A percentile compares a stretch with the other conserved stretches of the same genome.
Conservation (phyloP, 2,329 filamentous ascomycete genomes). For the Keithomyces neogunnii region DNA sequence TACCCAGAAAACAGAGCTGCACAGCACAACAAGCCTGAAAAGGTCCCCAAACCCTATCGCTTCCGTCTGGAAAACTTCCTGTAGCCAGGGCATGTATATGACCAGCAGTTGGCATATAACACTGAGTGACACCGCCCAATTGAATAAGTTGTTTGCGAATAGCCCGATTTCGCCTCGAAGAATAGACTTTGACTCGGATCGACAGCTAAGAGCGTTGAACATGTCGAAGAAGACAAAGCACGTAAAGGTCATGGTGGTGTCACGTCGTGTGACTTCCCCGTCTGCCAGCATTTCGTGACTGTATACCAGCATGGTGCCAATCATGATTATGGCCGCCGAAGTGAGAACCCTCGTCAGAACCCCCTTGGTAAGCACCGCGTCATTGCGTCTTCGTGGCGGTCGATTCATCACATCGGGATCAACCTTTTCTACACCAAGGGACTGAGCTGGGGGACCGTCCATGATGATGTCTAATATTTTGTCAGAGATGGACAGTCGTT, state of each 20-base stretch:
- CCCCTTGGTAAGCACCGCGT: conserved; percentile 79
- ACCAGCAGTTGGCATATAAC: conserved; percentile 81
- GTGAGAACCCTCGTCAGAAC: conserved; percentile 80
- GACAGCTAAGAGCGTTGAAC: conserved; percentile 95
- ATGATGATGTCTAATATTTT: conserved; percentile 78
- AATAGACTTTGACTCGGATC: conserved; percentile 83
- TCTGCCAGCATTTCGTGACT: conserved; percentile 82
- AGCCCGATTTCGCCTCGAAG: conserved; percentile 77
- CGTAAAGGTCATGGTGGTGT: conserved; percentile 99
- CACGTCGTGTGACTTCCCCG: conserved; percentile 76
- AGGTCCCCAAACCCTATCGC: conserved; percentile 68
- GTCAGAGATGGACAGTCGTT: not conserved
- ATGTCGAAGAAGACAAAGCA: conserved; percentile 99
- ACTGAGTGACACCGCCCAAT: conserved; percentile 84
- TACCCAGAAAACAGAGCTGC: conserved; percentile 90
- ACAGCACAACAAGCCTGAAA: conserved; percentile 60
- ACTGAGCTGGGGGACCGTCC: conserved; percentile 97
- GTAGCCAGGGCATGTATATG: conserved; percentile 89
- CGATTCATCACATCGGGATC: conserved; percentile 91
- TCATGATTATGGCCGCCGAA: conserved; percentile 82
- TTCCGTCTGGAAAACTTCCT: conserved; percentile 94
- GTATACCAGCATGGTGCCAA: conserved; percentile 87
- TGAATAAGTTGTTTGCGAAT: conserved; percentile 87
- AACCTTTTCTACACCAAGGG: conserved; percentile 88
- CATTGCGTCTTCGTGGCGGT: conserved; percentile 74